Evolutionary conservation across 148 eudicot species (phyloP).

Genomic region (Vaccinium darrowii): DNA sequence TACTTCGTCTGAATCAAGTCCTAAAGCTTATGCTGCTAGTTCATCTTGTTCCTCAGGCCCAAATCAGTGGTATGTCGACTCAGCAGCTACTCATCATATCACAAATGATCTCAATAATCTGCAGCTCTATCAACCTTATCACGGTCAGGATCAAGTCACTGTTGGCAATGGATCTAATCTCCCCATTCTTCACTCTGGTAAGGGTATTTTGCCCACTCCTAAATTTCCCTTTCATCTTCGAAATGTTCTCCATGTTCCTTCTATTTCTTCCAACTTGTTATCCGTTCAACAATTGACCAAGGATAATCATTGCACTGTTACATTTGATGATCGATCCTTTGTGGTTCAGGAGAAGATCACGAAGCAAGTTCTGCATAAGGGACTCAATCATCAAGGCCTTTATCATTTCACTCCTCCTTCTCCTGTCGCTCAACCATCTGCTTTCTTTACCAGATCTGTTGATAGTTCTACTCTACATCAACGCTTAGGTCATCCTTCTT

Average conservation of each 20-base stretch:
- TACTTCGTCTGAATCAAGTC: background rate
- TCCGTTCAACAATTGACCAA: background rate
- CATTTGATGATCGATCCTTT: background rate
- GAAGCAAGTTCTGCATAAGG: background rate
- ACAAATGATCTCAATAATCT: background rate
- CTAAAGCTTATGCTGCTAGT: background rate
- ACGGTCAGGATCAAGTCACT: background rate
- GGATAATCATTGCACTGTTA: background rate
- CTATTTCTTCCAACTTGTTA: background rate
- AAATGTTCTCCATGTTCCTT: background rate
- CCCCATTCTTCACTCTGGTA: background rate
- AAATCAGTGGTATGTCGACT: background rate
- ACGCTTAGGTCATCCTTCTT: background rate
- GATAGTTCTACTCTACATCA: background rate
- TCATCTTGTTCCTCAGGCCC: background rate
- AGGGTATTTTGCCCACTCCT: background rate
- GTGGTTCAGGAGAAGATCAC: background rate
- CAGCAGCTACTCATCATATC: background rate
- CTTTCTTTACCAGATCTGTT: background rate
- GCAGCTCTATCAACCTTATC: background rate
- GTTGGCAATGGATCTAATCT: background rate
- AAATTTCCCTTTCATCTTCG: background rate
- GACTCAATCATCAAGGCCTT: background rate
- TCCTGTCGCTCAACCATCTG: background rate
- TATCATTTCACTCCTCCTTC: background rate